phyloP scores from a whole-genome alignment of 352 stramenopile genomes.

The Phytophthora uliginosa region DNA sequence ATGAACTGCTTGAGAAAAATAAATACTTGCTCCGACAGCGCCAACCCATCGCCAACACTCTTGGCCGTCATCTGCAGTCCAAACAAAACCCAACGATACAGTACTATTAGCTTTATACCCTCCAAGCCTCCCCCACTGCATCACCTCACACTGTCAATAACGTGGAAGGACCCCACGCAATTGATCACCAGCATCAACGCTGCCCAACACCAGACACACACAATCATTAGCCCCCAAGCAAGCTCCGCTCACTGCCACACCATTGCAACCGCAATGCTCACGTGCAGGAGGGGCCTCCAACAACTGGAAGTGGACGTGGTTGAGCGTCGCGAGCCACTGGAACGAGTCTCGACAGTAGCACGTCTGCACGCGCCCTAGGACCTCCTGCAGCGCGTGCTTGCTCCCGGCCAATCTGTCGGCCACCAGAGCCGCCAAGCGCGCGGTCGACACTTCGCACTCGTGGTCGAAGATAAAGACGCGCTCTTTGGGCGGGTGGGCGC shows the following conservation, averaged over 20 bases:
- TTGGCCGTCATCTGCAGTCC: constrained; percentile 56
- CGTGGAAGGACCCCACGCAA: constrained; percentile 68
- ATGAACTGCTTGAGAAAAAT: constrained; percentile 78
- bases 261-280: constrained; percentile 32
- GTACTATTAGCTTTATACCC: background rate
- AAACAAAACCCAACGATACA: background rate
- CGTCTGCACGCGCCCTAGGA: constrained; percentile 47
- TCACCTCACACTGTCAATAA: constrained; percentile 69
- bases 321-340: constrained; percentile 81
- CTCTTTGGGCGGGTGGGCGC: constrained; percentile 34
- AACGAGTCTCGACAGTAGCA: constrained; percentile 75
- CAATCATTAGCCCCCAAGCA: constrained; percentile 1
- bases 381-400: constrained; percentile 28
- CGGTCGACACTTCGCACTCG: constrained; percentile 52
- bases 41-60: constrained; percentile 59
- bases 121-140: background rate
- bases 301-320: constrained; percentile 76
- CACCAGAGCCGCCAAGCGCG: constrained; percentile 17
- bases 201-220: constrained; percentile 20
- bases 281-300: constrained; percentile 54
- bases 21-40: constrained; percentile 73
- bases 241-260: background rate
- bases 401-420: constrained; percentile 13
- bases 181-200: constrained; percentile 72
- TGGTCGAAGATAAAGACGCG: constrained; percentile 78